Evolutionary conservation across 2,329 filamentous ascomycete species (phyloP).

Genomic region (Pseudopyricularia javanii): DNA sequence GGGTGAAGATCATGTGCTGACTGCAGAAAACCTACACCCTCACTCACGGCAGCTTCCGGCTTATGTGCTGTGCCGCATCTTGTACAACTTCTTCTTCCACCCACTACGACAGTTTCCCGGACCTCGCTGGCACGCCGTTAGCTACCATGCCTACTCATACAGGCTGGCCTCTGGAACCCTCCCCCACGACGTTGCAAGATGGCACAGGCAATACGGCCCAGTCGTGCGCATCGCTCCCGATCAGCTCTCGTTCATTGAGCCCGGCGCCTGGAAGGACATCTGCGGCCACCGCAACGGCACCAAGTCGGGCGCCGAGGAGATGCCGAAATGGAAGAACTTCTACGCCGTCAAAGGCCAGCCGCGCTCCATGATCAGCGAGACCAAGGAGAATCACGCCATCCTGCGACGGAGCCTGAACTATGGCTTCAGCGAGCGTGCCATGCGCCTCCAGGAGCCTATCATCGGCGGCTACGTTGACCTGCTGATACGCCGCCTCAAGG

Average conservation of each 20-base stretch:
- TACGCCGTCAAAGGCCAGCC: conserved; percentile 15
- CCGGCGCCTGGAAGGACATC: conserved; percentile 22
- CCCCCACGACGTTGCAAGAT: conserved; percentile 7
- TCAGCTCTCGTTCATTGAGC: conserved; percentile 24
- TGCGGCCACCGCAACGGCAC: conserved; percentile 38
- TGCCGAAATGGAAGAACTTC: conserved; percentile 18
- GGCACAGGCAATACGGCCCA: conserved; percentile 17
- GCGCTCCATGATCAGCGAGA: conserved; percentile 18
- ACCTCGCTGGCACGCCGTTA: conserved; percentile 1
- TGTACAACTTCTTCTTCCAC: conserved; percentile 7
- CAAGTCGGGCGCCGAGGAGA: conserved; percentile 36
- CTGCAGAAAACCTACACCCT: not conserved
- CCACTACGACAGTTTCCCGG: conserved; percentile 6
- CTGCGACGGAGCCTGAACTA: conserved; percentile 21
- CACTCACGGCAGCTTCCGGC: not conserved
- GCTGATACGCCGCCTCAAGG: conserved; percentile 16
- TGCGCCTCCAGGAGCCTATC: conserved; percentile 22
- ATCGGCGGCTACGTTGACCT: conserved; percentile 24
- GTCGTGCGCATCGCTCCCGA: conserved; percentile 28
- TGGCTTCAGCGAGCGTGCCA: conserved; percentile 21
- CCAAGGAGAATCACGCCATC: conserved; percentile 16
- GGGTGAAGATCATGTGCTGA: not conserved
- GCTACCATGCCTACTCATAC: not conserved
- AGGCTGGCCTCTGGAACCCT: conserved; percentile 7
- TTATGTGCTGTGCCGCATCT: not conserved